Base-by-base conservation (phyloP, 176 grass and related monocot species). In the Panicum miliaceum region DNA sequence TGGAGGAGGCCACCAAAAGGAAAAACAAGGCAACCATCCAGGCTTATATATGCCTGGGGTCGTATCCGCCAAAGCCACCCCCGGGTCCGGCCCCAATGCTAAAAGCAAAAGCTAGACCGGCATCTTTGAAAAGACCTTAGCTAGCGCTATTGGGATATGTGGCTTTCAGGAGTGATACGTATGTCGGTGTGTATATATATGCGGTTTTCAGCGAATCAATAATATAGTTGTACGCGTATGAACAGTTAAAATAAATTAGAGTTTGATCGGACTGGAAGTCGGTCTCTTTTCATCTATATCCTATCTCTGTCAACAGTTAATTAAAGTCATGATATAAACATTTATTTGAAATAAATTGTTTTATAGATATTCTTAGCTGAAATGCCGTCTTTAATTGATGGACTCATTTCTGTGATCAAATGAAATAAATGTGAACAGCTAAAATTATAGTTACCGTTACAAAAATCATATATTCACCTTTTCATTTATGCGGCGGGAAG, bases 121-220 rank as follows among this genome's bases (percentile, higher is more conserved):
- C 87, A 81, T 92, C 79, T 90, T 75, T 83, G 73, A 88, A 94
- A 87, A 82, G 86, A 87, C 83, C 64, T 89, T 5, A 77, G 37
- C 58, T 84, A 43, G 68, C 81, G 45, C 11, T 38, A 78, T 50
- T 60, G 79, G 84, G 14, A 70, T 82, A 42, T 82, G 50, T 82
- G 46, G 76, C 79, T 82, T 75, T 68, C 71, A 16, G 9, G 36
- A 2, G 5, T 73, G 56, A 64, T 54, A 64, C 20, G 43, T 52
- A 50, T 48, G 27, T 79, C 7, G 64, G 78, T 77, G 36, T 60
- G 16, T 58, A 18, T 66, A 11, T 22, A 41, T 59, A 5, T 23
- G 20, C 9, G 4, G 18, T 56, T 76, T 19, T 73, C 27, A 12
- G 27, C 16, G 8, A 51, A 51, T 7, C 26, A 26, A 63, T 27